Evolutionary conservation across 73 alveolate genomes (phyloP).

Genomic region (Paramecium sexaurelia): DNA sequence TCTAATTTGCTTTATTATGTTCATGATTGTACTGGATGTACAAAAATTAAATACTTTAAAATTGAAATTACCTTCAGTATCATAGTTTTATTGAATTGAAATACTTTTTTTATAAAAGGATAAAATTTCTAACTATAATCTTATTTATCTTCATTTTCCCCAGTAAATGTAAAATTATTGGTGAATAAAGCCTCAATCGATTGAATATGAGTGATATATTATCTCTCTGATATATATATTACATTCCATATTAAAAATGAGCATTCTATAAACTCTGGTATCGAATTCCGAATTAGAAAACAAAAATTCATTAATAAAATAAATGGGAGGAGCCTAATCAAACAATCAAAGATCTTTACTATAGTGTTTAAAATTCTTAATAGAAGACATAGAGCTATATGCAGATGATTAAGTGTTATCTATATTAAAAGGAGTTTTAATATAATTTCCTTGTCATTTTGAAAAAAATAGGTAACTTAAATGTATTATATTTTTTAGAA

Average conservation of each 20-base stretch:
- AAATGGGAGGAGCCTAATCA: neutral
- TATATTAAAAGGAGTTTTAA: neutral
- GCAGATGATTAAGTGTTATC: neutral
- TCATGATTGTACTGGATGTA: no score
- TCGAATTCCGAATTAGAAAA: neutral
- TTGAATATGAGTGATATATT: neutral
- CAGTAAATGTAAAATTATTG: neutral
- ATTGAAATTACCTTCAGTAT: no score
- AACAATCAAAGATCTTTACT: neutral
- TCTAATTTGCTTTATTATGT: no score
- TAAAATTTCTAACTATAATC: neutral
- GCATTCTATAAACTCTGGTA: neutral
- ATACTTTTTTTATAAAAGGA: neutral
- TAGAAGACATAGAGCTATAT: neutral
- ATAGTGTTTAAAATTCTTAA: neutral
- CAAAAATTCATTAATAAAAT: neutral
- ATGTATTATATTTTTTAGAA: neutral
- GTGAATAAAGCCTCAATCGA: neutral
- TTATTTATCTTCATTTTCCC: neutral
- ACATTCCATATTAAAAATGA: neutral
- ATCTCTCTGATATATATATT: neutral
- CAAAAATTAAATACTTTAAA: no score
- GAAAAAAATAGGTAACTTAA: neutral
- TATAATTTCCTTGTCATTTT: neutral
- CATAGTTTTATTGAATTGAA: conserved; percentile 1